Percentiles rank a stretch among this genome's conserved stretches.
Evolutionary conservation across 2,329 filamentous ascomycete genomes (phyloP).

Genomic region (Fusarium pininemorale): DNA sequence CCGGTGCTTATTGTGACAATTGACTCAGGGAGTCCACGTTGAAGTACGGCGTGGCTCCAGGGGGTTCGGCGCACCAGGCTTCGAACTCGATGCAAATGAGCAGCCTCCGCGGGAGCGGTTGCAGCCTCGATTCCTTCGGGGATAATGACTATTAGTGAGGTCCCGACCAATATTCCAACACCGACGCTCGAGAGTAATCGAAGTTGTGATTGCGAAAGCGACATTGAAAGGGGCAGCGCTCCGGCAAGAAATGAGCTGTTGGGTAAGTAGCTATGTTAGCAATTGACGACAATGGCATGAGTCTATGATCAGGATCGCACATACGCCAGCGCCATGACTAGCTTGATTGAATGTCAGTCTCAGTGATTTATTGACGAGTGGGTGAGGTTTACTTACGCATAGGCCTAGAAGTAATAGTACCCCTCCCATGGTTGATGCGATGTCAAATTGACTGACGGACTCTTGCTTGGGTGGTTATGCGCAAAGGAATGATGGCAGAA

Average conservation of each 20-base stretch:
- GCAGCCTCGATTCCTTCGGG: conserved; percentile 95
- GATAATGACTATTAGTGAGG: conserved; percentile 95
- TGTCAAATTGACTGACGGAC: conserved; percentile 10
- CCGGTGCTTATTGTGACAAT: conserved; percentile 30
- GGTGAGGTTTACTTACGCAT: conserved; percentile 47
- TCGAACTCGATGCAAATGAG: conserved; percentile 50
- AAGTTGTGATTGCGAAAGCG: conserved; percentile 85
- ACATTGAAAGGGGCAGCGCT: conserved; percentile 87
- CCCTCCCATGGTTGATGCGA: conserved; percentile 49
- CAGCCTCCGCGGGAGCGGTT: conserved; percentile 63
- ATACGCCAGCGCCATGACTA: conserved; percentile 69
- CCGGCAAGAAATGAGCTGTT: conserved; percentile 91
- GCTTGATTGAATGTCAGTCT: conserved; percentile 48
- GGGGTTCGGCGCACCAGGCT: conserved; percentile 47
- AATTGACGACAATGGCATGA: conserved; percentile 26
- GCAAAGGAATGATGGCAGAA: conserved; percentile 13
- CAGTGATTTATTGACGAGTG: background rate
- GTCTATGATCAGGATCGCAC: conserved; percentile 40
- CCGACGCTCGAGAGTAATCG: conserved; percentile 91
- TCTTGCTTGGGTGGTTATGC: conserved; percentile 13
- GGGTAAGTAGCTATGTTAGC: conserved; percentile 29
- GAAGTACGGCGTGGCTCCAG: conserved; percentile 40
- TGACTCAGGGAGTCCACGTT: conserved; percentile 39
- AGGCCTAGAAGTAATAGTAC: conserved; percentile 53
- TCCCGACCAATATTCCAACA: conserved; percentile 93